Base-by-base conservation (phyloP, 2,329 filamentous ascomycete genomes). In the Colletotrichum gigasporum region DNA sequence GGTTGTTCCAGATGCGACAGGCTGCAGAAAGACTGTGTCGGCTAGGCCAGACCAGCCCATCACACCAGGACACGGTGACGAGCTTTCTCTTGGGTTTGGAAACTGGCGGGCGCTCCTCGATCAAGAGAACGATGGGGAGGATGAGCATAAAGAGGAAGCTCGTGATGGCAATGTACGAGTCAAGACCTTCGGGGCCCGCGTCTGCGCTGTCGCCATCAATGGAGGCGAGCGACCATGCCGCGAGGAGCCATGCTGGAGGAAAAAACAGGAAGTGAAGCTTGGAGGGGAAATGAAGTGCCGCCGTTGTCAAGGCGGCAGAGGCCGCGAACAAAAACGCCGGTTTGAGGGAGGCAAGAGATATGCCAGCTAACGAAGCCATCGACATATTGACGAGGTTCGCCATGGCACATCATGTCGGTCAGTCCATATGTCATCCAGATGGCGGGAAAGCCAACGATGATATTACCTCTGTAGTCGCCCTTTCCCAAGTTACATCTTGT, bases 1-100 rank as follows among this genome's bases (percentile, higher is more conserved):
- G 53, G 20, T 56, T 56, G 16, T 56, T 56, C 53, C 53, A 56
- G 1, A 47, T 11, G 20, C 53, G 53, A 34, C 53, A 56, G 10
- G 53, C 53, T 9, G 20, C 18, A 11, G 53, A 44, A 18, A 56
- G 7, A 18, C 4, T 35, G 12, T 20, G 41, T 45, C 28, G 28
- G 28, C 28, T 56, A 16, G 53, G 53, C 53, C 52, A 55, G 7
- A 34, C 28, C 7, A 22, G 2, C 6, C 20, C 8, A 14, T 9
- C 16, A 3, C 28, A 18, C 10, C 34, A 11, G 6, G 10, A 32
- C 7, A n/a, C 22, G 9, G 32, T 30, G 7, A n/a, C 5, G 5
- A 8, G 6, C 3, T 2, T 42, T 18, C 12, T 4, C 14, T 4
- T 11, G 2, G 14, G 16, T n/a, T 12, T 22, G 6, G 16, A 37